Percentiles rank a stretch among this genome's conserved stretches.
Evolutionary conservation across 257 asterid genomes (phyloP).

Genomic region (Solanum medicagineum): DNA sequence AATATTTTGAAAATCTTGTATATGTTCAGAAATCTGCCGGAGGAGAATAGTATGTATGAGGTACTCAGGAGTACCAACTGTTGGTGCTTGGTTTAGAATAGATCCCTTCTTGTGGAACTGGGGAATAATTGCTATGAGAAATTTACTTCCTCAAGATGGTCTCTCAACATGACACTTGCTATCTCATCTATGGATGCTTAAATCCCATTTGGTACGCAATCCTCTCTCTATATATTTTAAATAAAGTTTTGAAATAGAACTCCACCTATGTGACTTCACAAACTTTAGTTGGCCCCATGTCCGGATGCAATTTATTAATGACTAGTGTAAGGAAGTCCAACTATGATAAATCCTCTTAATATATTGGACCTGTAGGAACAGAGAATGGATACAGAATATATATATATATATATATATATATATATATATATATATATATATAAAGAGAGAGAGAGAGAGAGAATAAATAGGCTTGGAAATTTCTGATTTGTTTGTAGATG

Average conservation of each 20-base stretch:
- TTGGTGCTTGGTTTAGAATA: constrained; percentile 93
- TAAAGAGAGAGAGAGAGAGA: background rate
- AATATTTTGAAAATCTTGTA: background rate
- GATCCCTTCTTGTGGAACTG: constrained; percentile 90
- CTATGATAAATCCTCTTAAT: background rate
- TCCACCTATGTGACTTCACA: background rate
- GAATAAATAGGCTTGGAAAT: background rate
- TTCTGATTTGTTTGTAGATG: background rate
- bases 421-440: too few relatives aligned
- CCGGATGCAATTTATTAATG: background rate
- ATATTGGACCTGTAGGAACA: background rate
- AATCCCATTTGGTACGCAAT: background rate
- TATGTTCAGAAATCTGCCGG: constrained; percentile 66
- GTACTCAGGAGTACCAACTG: constrained; percentile 67
- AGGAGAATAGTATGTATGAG: constrained; percentile 69
- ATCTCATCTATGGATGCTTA: background rate
- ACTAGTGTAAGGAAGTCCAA: background rate
- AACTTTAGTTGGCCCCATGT: background rate
- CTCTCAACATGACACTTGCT: background rate
- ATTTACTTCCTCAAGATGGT: constrained; percentile 63
- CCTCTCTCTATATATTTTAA: background rate
- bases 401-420: too few relatives aligned
- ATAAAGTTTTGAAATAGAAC: background rate
- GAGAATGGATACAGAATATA: background rate
- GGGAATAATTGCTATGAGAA: constrained; percentile 83